Evolutionary conservation across 2,329 filamentous ascomycete genomes (phyloP), one percentile per base, ranked within the genome.

Genomic region (Xylaria sp.): DNA sequence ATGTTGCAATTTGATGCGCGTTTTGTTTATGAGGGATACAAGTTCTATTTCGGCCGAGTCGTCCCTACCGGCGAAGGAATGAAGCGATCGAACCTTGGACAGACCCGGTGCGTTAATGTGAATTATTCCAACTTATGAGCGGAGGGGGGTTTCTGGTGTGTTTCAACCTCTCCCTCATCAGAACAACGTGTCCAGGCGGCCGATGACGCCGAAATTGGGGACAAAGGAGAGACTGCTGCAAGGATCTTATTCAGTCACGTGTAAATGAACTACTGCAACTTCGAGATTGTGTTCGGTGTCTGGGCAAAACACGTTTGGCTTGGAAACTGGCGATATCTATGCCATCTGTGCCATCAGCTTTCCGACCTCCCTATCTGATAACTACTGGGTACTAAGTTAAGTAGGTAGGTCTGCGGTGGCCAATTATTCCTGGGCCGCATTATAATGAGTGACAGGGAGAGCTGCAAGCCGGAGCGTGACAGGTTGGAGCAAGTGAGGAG

Each of bases 401-500:
- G 52, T 32, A 23, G 41, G 52, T 39, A 50, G 23, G 39, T 20
- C 64, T 63, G 66, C 55, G 58, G 57, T 62, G 64, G 66, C 65
- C 66, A 60, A 65, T 59, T 66, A 67, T 63, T 20, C 34, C 41
- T 63, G 60, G 57, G 43, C 52, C 69, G 71, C 70, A 72, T 70
- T 60, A 65, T 72, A 69, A 70, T 65, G 65, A 68, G 64, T 67
- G 65, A 61, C 66, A 69, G 39, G 69, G 68, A 70, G 61, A 69
- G 66, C 59, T 68, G 62, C 68, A 65, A 63, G 58, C 52, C 45
- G 48, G 63, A 62, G 58, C 25, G 53, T 50, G 50, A 60, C 56
- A 64, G 46, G 59, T 67, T 61, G 57, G 65, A 66, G 66, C 66
- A 63, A 57, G 65, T 68, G 57, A 67, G 67, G 63, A 65, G 68